Conservation (phyloP, 108 stramenopile genomes). For the Cyclotella kingstonii region DNA sequence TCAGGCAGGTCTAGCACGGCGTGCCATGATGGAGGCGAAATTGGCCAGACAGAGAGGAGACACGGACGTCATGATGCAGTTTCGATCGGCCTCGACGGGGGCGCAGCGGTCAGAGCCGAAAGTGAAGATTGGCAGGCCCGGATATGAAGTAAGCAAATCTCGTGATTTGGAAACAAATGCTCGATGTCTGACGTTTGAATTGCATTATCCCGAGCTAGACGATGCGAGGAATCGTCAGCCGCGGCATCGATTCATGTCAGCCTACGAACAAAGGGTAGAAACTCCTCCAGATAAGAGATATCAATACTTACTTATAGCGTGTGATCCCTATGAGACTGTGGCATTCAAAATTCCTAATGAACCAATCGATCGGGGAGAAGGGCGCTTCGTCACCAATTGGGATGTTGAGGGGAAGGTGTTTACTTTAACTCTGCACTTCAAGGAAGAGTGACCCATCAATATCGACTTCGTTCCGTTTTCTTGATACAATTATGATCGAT, state of each 20-base stretch:
- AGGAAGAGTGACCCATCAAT: too few relatives aligned
- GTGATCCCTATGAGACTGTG: constrained; percentile 98
- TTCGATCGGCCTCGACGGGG: constrained; percentile 9
- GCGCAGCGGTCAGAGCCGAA: constrained; percentile 24
- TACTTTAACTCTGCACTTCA: constrained; percentile 84
- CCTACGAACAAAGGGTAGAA: constrained; percentile 98
- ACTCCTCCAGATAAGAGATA: constrained; percentile 92
- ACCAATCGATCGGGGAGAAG: constrained; percentile 89
- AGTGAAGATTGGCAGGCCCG: constrained; percentile 96
- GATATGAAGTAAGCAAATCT: constrained; percentile 97
- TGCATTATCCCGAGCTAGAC: constrained; percentile 95
- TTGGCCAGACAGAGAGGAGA: constrained; percentile 56
- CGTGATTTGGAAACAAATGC: constrained; percentile 77
- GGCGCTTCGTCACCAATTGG: constrained; percentile 95
- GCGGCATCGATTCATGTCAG: constrained; percentile 99
- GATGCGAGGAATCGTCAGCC: constrained; percentile 84
- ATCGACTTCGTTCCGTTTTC: too few relatives aligned
- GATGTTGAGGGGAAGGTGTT: constrained; percentile 88
- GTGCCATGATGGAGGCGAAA: constrained; percentile 86
- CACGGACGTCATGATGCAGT: constrained; percentile 42
- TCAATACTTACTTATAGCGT: constrained; percentile 97
- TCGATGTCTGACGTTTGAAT: constrained; percentile 92
- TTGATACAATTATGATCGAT: too few relatives aligned
- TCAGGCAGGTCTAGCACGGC: constrained; percentile 90
- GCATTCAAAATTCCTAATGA: constrained; percentile 99